Percentiles rank a stretch among this genome's conserved stretches.
phyloP scores from a whole-genome alignment of 345 rosid genomes.

The Zanthoxylum bungeanum region DNA sequence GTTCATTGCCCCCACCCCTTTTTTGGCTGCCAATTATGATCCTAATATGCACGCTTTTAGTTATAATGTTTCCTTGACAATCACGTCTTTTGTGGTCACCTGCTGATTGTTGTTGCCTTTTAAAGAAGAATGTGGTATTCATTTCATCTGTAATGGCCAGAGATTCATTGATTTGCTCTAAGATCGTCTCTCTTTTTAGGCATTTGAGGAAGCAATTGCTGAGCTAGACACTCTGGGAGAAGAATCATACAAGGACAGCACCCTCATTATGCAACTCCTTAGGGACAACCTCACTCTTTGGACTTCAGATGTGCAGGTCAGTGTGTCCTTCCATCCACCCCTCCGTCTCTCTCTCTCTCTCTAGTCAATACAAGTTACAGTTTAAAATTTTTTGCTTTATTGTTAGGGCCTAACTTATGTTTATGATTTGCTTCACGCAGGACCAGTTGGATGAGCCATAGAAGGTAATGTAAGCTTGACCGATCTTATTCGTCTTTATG shows the following conservation, averaged over 20 bases:
- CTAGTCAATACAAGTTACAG: background rate
- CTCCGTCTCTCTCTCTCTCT: background rate
- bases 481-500: conserved; percentile 40
- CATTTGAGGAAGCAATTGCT: conserved; percentile 95
- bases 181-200: conserved; percentile 38
- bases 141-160: background rate
- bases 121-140: background rate
- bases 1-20: background rate
- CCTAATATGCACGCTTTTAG: background rate
- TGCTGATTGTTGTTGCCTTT: conserved; percentile 1
- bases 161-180: background rate
- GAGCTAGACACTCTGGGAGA: conserved; percentile 91
- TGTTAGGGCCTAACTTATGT: background rate
- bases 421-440: conserved; percentile 32
- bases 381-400: background rate
- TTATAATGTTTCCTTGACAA: background rate
- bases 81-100: background rate
- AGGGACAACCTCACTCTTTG: conserved; percentile 96
- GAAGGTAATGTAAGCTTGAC: conserved; percentile 17
- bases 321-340: background rate
- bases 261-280: conserved; percentile 92
- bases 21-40: background rate
- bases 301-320: conserved; percentile 95
- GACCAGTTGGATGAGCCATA: conserved; percentile 80
- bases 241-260: conserved; percentile 99